Evolutionary conservation across 495 filamentous ascomycete genomes (phyloP), one percentile per base, ranked within the genome.

Genomic region (Oleoguttula mirabilis): DNA sequence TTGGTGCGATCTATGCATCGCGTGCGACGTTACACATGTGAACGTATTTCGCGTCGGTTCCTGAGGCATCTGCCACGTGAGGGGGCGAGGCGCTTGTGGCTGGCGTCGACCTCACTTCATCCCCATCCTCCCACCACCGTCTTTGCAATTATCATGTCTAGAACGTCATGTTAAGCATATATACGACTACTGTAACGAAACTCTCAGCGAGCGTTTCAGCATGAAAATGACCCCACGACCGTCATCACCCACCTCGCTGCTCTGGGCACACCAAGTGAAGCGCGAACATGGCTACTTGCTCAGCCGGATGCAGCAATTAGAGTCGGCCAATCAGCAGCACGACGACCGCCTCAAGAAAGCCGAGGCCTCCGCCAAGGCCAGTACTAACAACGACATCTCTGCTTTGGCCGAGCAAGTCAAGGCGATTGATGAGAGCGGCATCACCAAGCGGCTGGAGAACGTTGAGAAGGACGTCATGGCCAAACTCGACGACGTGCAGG

Each of bases 181-280:
- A n/a, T n/a, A n/a, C n/a, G n/a, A n/a, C n/a, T n/a, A n/a, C n/a
- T n/a, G n/a, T n/a, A n/a, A n/a, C n/a, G n/a, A n/a, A n/a, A n/a
- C n/a, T n/a, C n/a, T n/a, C n/a, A n/a, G n/a, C n/a, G n/a, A n/a
- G n/a, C n/a, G n/a, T n/a, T n/a, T n/a, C n/a, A n/a, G n/a, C n/a
- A n/a, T n/a, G n/a, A n/a, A n/a, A n/a, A n/a, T n/a, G n/a, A n/a
- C 39, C 21, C 46, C 47, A 17, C 43, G 41, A n/a, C 49, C 55
- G 5, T 27, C 56, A 17, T 51, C 43, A n/a, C 59, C 59, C 7
- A 48, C 56, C 10, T 57, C 55, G 10, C 50, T 62, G 3, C 51
- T 64, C 17, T 64, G 60, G 60, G 50, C 47, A 3, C 41, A 58
- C 24, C 58, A 62, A 40, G 38, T 64, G 6, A 61, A 61, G 38